Evolutionary conservation across 2,329 filamentous ascomycete genomes (phyloP).

Genomic region (Helotiales sp.): DNA sequence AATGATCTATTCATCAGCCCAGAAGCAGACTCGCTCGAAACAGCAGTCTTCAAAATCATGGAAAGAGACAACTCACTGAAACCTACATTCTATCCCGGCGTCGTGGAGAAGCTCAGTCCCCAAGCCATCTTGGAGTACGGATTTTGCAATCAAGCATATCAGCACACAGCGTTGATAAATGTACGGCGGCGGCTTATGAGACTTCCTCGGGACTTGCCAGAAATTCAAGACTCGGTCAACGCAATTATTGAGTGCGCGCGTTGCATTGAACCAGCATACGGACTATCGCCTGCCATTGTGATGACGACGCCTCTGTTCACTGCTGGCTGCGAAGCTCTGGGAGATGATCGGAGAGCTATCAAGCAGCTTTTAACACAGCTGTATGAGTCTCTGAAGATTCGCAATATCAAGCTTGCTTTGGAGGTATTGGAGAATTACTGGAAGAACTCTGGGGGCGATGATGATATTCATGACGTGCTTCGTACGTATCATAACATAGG

Average conservation of each 20-base stretch:
- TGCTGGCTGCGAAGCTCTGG: constrained; percentile 42
- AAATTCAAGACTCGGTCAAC: constrained; percentile 21
- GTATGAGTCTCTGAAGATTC: constrained; percentile 41
- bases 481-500: constrained; percentile 28
- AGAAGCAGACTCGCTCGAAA: constrained; percentile 37
- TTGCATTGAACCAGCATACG: constrained; percentile 39
- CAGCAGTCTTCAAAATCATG: constrained; percentile 37
- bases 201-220: constrained; percentile 19
- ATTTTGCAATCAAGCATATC: constrained; percentile 43
- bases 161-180: constrained; percentile 44
- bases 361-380: constrained; percentile 36
- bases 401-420: constrained; percentile 42
- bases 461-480: constrained; percentile 41
- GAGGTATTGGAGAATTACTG: constrained; percentile 41
- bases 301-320: constrained; percentile 45
- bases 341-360: constrained; percentile 38
- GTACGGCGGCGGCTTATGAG: constrained; percentile 40
- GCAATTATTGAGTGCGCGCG: constrained; percentile 41
- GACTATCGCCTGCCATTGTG: constrained; percentile 42
- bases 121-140: constrained; percentile 36
- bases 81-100: constrained; percentile 34
- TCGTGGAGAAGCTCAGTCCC: constrained; percentile 14
- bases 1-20: constrained; percentile 19
- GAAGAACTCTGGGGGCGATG: constrained; percentile 33
- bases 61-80: constrained; percentile 30